These are phyloP conservation scores for Dictyostelium capitatum DNA, from an alignment of 78 protist genomes.

Conservation along the genomic window DNA sequence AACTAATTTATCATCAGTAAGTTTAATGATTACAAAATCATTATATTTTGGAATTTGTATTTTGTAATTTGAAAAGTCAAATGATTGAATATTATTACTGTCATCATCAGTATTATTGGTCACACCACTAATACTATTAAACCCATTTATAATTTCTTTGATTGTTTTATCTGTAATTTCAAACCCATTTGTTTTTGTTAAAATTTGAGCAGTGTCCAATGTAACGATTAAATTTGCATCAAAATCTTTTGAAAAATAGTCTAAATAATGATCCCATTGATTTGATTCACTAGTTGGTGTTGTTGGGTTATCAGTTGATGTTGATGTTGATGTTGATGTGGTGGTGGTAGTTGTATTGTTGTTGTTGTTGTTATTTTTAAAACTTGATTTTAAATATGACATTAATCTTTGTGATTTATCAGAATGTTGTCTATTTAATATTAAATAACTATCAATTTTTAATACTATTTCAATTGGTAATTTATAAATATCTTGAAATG, in stretches of 20 bases:
- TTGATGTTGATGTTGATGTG: not conserved
- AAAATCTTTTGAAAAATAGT: slow-evolving; percentile 5
- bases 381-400: not conserved
- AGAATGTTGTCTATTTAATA: slow-evolving; percentile 3
- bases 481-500: not conserved
- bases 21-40: not conserved
- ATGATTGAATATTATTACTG: not conserved
- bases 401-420: slow-evolving; percentile 25
- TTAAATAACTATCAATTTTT: slow-evolving; percentile 25
- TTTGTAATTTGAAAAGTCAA: slow-evolving; percentile 7
- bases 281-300: not conserved
- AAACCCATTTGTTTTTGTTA: not conserved
- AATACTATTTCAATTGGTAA: slow-evolving; percentile 18
- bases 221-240: not conserved
- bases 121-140: not conserved
- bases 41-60: not conserved
- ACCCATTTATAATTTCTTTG: not conserved
- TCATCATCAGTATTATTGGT: not conserved
- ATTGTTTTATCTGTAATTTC: not conserved
- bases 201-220: not conserved
- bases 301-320: not conserved
- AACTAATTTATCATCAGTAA: not conserved
- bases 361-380: not conserved
- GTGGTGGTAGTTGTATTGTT: not conserved
- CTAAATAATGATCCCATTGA: slow-evolving; percentile 26